These are phyloP conservation scores for Gracilaria caudata DNA, from an alignment of 23 red algal genomes.

Conservation along the genomic window DNA sequence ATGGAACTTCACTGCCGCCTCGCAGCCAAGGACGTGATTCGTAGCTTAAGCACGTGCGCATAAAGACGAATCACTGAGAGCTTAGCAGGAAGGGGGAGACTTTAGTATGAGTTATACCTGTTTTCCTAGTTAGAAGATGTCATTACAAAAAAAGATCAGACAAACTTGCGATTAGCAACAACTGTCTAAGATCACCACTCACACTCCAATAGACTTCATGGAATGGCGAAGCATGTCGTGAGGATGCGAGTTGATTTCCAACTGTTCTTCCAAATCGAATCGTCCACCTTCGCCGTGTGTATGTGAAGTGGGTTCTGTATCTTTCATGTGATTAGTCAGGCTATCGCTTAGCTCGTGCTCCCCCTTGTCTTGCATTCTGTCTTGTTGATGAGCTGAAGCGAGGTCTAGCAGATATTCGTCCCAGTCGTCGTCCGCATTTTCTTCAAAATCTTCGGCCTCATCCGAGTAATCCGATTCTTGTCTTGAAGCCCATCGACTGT, in stretches of 20 bases:
- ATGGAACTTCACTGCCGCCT: neutral
- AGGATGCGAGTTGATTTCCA: slow-evolving; percentile 1
- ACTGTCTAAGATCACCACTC: neutral
- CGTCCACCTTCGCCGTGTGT: neutral
- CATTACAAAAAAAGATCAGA: neutral
- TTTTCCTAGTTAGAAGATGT: neutral
- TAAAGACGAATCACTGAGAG: neutral
- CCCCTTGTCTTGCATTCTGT: neutral
- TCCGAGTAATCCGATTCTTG: neutral
- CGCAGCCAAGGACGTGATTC: too few species aligned
- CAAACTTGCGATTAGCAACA: neutral
- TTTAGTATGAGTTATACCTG: neutral
- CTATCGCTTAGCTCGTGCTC: neutral
- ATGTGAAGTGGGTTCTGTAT: neutral
- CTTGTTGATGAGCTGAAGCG: neutral
- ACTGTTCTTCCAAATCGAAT: neutral
- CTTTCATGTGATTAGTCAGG: neutral
- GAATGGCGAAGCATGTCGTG: neutral
- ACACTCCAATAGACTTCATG: slow-evolving; percentile 2
- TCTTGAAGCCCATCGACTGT: neutral
- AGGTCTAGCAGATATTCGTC: neutral
- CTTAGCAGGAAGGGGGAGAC: too few species aligned
- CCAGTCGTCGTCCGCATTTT: neutral
- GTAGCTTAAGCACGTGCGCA: too few species aligned
- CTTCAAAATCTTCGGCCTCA: neutral